Evolutionary conservation across 768 basidiomycete genomes (phyloP).

Genomic region (Trametes sanguinea): DNA sequence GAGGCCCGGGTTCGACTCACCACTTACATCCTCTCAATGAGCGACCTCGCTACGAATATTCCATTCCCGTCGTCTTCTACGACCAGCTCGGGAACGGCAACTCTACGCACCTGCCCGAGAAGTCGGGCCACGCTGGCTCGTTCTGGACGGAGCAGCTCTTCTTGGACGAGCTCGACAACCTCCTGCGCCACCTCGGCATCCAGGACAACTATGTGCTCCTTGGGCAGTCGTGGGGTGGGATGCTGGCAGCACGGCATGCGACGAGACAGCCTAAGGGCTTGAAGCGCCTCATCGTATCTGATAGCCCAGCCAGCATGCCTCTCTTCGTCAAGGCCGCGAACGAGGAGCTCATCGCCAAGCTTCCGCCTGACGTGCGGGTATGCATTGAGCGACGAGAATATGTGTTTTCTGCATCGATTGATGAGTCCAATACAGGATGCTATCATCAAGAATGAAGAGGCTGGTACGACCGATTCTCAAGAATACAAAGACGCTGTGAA

Average conservation of each 20-base stretch:
- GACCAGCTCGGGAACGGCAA: conserved; percentile 51
- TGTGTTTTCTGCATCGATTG: background rate
- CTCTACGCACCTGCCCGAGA: conserved; percentile 46
- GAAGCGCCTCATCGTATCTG: conserved; percentile 35
- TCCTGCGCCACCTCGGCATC: conserved; percentile 46
- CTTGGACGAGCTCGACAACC: conserved; percentile 53
- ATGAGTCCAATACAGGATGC: conserved; percentile 17
- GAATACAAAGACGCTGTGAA: conserved; percentile 48
- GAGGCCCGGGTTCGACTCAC: conserved; percentile 47
- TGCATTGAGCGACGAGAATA: conserved; percentile 29
- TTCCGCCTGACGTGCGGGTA: conserved; percentile 36
- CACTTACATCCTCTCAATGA: conserved; percentile 44
- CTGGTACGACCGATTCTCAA: conserved; percentile 42
- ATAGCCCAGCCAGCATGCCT: conserved; percentile 33
- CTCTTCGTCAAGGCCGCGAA: conserved; percentile 38
- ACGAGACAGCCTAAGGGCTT: conserved; percentile 42
- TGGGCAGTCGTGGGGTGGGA: conserved; percentile 64
- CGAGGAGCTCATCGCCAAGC: conserved; percentile 33
- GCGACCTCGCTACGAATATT: conserved; percentile 34
- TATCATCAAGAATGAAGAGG: conserved; percentile 44
- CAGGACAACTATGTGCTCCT: conserved; percentile 43
- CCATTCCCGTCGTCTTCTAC: conserved; percentile 49
- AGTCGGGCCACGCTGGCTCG: conserved; percentile 25
- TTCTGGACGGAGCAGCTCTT: conserved; percentile 54
- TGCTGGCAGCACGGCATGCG: conserved; percentile 47